These are phyloP conservation scores for Candida maesae DNA, from an alignment of 805 yeast species.

Conservation along the genomic window DNA sequence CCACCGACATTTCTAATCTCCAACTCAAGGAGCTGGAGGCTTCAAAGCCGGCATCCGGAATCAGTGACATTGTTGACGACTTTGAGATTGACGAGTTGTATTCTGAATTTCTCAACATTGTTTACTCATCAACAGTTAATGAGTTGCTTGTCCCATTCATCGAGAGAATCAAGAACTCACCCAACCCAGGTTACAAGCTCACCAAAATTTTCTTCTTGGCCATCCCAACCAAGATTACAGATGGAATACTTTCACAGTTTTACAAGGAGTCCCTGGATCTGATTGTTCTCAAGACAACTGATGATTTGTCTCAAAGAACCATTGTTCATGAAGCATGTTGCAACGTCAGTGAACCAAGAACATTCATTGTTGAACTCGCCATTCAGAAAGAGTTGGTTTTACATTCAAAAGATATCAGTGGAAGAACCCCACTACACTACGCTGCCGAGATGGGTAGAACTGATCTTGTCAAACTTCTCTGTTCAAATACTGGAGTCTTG, in stretches of 20 bases:
- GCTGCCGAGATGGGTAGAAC: conserved; percentile 61
- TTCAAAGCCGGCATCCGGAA: no score
- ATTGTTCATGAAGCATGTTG: conserved; percentile 65
- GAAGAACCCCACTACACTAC: conserved; percentile 83
- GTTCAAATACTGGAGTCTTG: conserved; percentile 26
- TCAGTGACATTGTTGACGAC: no score
- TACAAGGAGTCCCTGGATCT: conserved; percentile 34
- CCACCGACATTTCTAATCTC: conserved; percentile 22
- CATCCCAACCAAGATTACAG: conserved; percentile 59
- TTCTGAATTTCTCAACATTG: conserved; percentile 60
- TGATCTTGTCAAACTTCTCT: conserved; percentile 38
- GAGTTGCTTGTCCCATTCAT: conserved; percentile 43
- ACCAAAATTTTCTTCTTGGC: conserved; percentile 73
- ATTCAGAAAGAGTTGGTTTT: conserved; percentile 25
- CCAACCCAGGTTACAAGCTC: conserved; percentile 41
- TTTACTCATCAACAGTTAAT: conserved; percentile 33
- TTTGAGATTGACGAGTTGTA: conserved; percentile 65
- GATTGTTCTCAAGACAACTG: conserved; percentile 61
- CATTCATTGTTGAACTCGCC: conserved; percentile 22
- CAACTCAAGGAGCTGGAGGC: conserved; percentile 16
- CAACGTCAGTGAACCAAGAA: conserved; percentile 19
- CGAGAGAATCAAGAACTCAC: conserved; percentile 36
- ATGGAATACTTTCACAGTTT: conserved; percentile 45
- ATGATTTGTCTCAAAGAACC: conserved; percentile 70
- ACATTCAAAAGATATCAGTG: conserved; percentile 56